A percentile compares a stretch with the other conserved stretches of the same genome.
Conservation (phyloP, 2,329 filamentous ascomycete genomes). For the Colletotrichum karsti region DNA sequence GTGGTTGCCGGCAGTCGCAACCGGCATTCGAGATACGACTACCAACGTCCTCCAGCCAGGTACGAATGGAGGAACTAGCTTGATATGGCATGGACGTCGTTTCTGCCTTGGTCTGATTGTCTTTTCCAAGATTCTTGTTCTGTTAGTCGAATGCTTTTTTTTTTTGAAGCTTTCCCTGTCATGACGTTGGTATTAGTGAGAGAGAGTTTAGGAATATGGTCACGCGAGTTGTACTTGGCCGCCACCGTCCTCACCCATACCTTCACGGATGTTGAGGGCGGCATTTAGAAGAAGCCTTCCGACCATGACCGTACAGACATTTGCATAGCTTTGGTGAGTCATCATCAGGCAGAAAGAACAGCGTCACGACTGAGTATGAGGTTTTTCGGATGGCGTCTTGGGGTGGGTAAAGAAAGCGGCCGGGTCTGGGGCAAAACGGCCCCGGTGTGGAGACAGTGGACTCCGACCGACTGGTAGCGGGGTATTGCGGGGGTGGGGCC, state of each 20-base stretch:
- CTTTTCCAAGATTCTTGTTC: not conserved
- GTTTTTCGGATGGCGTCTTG: not conserved
- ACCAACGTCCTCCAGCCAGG: not conserved
- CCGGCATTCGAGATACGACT: not conserved
- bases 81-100: not conserved
- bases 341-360: not conserved
- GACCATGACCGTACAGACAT: not conserved
- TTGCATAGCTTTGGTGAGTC: not conserved
- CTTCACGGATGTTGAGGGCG: not conserved
- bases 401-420: not conserved
- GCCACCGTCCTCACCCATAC: not conserved
- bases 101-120: not conserved
- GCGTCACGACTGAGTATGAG: no score
- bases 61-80: not conserved
- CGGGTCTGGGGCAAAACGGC: not conserved
- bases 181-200: not conserved
- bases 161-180: not conserved
- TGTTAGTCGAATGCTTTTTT: not conserved
- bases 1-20: slow-evolving; percentile 3
- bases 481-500: not conserved
- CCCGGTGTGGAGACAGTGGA: not conserved
- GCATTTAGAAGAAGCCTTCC: not conserved
- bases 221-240: not conserved
- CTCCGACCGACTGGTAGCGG: no score
- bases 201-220: not conserved